Conservation (phyloP, 2,329 filamentous ascomycete species). For the Helminthosporium solani region DNA sequence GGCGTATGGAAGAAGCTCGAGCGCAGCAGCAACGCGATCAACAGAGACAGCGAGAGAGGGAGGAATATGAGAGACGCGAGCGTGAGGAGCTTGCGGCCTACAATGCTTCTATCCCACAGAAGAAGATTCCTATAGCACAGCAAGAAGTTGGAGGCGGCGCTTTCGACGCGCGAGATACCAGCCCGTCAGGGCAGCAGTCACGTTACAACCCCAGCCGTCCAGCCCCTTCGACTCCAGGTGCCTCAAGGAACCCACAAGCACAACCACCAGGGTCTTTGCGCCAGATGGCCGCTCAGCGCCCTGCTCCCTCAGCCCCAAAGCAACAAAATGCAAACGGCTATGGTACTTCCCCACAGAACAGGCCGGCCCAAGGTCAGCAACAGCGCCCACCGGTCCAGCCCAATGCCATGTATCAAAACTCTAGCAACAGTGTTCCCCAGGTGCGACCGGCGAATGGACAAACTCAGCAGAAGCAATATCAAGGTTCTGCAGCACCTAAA, state of each 20-base stretch:
- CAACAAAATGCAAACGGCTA: constrained; percentile 40
- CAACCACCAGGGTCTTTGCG: constrained; percentile 54
- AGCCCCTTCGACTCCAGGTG: constrained; percentile 72
- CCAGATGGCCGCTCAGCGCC: constrained; percentile 69
- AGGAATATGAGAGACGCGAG: constrained; percentile 48
- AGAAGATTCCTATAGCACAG: constrained; percentile 76
- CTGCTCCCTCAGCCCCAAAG: constrained; percentile 72
- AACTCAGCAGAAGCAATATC: constrained; percentile 34
- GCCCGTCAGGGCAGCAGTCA: constrained; percentile 53
- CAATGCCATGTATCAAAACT: constrained; percentile 40
- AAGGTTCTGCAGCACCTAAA: constrained; percentile 52
- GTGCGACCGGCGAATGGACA: constrained; percentile 49
- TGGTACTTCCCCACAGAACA: constrained; percentile 29
- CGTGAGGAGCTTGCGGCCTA: constrained; percentile 80
- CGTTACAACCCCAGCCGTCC: constrained; percentile 85
- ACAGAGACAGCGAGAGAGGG: constrained; percentile 43
- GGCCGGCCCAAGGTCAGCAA: constrained; percentile 25
- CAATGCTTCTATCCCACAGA: constrained; percentile 84
- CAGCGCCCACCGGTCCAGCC: constrained; percentile 48
- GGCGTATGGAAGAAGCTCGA: constrained; percentile 45
- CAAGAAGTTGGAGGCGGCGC: constrained; percentile 78
- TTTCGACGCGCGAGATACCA: constrained; percentile 48
- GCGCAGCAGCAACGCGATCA: constrained; percentile 43
- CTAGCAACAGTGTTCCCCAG: constrained; percentile 43
- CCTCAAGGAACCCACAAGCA: constrained; percentile 49